These are phyloP conservation scores for Chondrus crispus DNA, from an alignment of 23 red algal genomes.

Conservation along the genomic window DNA sequence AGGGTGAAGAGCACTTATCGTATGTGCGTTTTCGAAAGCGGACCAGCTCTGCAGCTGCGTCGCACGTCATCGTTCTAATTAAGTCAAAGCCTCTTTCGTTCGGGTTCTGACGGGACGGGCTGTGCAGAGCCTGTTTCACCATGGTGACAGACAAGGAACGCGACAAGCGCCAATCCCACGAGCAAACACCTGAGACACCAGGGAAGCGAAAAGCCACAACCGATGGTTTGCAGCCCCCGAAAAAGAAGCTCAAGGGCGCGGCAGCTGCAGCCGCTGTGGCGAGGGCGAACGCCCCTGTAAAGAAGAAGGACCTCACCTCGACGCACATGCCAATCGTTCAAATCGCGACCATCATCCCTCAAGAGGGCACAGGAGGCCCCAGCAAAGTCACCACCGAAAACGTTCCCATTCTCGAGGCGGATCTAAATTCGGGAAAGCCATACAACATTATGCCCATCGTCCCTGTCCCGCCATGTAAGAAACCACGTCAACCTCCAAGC, in stretches of 20 bases:
- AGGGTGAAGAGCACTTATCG: too few relatives aligned
- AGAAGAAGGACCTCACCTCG: not conserved
- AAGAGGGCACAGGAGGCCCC: not conserved
- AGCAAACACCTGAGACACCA: not conserved
- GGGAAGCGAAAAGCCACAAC: not conserved
- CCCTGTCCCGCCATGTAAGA: conserved; percentile 43
- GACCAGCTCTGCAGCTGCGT: too few relatives aligned
- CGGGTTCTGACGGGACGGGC: too few relatives aligned
- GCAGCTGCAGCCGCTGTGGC: not conserved
- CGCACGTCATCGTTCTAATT: too few relatives aligned
- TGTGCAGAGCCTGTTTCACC: too few relatives aligned
- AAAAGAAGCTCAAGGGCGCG: not conserved
- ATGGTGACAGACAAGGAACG: not conserved
- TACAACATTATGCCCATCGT: conserved; percentile 73
- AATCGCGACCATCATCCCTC: not conserved
- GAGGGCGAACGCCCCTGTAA: not conserved
- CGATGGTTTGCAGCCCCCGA: not conserved
- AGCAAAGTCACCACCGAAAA: conserved; percentile 21
- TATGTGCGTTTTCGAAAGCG: too few relatives aligned
- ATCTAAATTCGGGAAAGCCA: conserved; percentile 29
- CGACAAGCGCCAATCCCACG: not conserved
- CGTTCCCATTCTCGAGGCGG: conserved; percentile 37
- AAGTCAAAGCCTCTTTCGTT: too few relatives aligned
- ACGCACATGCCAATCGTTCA: not conserved
- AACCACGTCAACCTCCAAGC: conserved; percentile 42